Evolutionary conservation across 1,284 basidiomycete species (phyloP), one percentile per base, ranked within the genome.

Genomic region (Boletus chippewaensis): DNA sequence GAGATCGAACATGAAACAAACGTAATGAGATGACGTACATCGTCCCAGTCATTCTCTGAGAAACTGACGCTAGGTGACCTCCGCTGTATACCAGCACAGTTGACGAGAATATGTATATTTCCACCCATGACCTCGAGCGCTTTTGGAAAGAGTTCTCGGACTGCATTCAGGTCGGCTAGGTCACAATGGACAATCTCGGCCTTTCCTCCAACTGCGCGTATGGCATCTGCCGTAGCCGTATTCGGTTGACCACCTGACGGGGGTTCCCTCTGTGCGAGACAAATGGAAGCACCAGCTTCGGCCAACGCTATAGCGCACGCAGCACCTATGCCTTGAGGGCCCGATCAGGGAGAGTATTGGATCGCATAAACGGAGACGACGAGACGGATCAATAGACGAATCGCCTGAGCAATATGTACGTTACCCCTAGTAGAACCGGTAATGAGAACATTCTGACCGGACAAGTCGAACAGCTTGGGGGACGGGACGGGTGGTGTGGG

Each of bases 81-180:
- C 62, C 91, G 78, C 69, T 96, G 93, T 61, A 97, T 96, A 44
- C 94, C 95, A 50, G 90, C 95, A 67, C 93, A 96, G 71, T 97
- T 95, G 67, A 97, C 81, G 43, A 97, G 80, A 59, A 96, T 77
- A 67, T 96, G 84, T 57, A 97, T 84, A 50, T 80, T 72, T 43
- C 77, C 80, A 40, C 73, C 78, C 74, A 85, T 79, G 52, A 74
- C 69, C 44, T 78, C 70, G 16, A 85, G 72, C 24, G 91, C 87
- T 47, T 74, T 72, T 47, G 78, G 73, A 63, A 91, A 85, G 56
- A 89, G 70, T 32, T 65, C 63, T 60, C 79, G 83, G 58, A 95
- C 88, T 28, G 77, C 73, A 26, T 77, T 71, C 34, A 85, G 70
- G 63, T 90, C 79, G 18, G 78, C 74, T 20, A 96, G 75, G 69